A percentile compares a stretch with the other conserved stretches of the same genome.
These are phyloP conservation scores for Kuraishia hungarica DNA, from an alignment of 805 yeast genomes.

Conservation along the genomic window DNA sequence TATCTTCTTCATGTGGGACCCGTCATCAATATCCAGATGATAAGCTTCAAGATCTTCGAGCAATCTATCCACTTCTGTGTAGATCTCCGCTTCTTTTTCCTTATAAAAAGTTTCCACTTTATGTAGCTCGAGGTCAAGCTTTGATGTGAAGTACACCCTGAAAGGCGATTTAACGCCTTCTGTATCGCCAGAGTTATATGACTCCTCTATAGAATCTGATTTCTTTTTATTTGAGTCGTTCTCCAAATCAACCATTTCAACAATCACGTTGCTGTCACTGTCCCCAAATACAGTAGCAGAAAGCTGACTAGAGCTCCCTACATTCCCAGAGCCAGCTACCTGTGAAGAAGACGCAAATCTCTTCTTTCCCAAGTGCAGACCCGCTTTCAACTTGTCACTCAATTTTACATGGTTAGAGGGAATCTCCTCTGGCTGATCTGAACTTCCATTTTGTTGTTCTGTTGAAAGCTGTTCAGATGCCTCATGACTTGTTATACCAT, in stretches of 20 bases:
- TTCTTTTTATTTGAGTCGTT: constrained; percentile 5
- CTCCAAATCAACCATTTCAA: neutral
- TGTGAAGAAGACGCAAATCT: neutral
- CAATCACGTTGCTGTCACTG: neutral
- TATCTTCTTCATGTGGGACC: constrained; percentile 9
- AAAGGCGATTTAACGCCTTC: constrained; percentile 1
- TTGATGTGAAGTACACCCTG: neutral
- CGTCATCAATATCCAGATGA: constrained; percentile 9
- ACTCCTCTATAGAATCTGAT: constrained; percentile 13
- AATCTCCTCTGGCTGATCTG: constrained; percentile 36
- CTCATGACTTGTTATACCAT: neutral
- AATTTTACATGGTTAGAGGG: neutral
- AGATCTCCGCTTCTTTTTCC: constrained; percentile 35
- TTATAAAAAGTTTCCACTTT: constrained; percentile 29
- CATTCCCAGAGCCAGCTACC: neutral
- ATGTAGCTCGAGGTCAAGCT: constrained; percentile 3
- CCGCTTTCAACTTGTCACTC: neutral
- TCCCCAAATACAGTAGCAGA: neutral
- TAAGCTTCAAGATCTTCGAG: constrained; percentile 37
- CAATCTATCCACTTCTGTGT: constrained; percentile 34
- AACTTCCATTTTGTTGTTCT: constrained; percentile 18
- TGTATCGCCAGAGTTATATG: constrained; percentile 4
- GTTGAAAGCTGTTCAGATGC: constrained; percentile 16
- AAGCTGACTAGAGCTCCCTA: neutral
- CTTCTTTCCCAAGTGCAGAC: neutral